A percentile compares a stretch with the other conserved stretches of the same genome.
Conservation (phyloP, 2,329 filamentous ascomycete genomes). For the Alternaria burnsii region DNA sequence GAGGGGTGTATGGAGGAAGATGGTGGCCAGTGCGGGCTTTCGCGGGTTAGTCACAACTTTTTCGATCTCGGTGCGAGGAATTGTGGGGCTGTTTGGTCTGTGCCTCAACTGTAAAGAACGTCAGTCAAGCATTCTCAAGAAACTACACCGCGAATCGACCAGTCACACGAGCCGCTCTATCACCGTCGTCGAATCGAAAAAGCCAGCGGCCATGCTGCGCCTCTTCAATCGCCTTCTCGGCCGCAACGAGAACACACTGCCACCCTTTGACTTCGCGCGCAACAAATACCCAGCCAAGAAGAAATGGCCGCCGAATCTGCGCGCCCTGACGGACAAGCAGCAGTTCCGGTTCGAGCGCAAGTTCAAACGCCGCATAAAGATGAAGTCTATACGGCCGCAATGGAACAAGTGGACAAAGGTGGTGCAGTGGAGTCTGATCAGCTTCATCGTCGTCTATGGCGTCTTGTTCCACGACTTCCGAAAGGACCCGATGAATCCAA, state of each 20-base stretch:
- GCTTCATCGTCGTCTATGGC: constrained; percentile 63
- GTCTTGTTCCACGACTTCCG: constrained; percentile 69
- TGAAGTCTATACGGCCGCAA: constrained; percentile 68
- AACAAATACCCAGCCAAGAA: constrained; percentile 73
- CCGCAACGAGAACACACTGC: constrained; percentile 51
- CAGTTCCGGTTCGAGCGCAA: constrained; percentile 82
- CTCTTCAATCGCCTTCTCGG: constrained; percentile 60
- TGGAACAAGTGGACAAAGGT: constrained; percentile 73
- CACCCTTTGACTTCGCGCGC: constrained; percentile 55
- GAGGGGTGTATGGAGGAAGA: background rate
- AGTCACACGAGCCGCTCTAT: background rate
- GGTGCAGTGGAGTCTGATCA: constrained; percentile 62
- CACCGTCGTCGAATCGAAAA: constrained; percentile 8
- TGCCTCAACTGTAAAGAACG: constrained; percentile 23
- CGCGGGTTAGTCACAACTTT: constrained; percentile 27
- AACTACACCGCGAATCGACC: constrained; percentile 8
- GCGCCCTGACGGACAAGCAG: constrained; percentile 72
- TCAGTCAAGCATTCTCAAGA: constrained; percentile 20
- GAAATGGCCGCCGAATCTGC: constrained; percentile 80
- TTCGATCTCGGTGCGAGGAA: constrained; percentile 13
- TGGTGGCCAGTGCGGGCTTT: constrained; percentile 6
- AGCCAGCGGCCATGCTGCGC: constrained; percentile 31
- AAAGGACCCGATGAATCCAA: constrained; percentile 43
- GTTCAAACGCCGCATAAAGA: constrained; percentile 73
- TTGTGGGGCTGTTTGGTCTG: constrained; percentile 7